Evolutionary conservation across 805 yeast genomes (phyloP), one percentile per base, ranked within the genome.

Genomic region (Candida quercuum): DNA sequence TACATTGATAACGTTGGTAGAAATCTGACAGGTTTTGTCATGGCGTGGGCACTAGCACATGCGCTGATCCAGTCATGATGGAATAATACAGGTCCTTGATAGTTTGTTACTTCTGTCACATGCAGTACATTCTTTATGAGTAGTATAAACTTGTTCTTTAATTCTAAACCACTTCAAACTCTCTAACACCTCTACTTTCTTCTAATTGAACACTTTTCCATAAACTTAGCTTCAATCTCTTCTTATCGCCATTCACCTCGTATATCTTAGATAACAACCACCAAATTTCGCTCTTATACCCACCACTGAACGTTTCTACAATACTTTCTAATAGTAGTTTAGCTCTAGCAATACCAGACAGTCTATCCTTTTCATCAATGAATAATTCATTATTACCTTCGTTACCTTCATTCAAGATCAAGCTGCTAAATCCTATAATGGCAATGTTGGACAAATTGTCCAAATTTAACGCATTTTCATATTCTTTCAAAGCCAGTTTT

Each of bases 171-270:
- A 19, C 20, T 13, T 29, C 32, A 19, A 29, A 29, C n/a, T 57
- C 58, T 14, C 74, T 61, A 14, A 80, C 79, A 4, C 86, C 81
- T 36, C 81, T 65, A 6, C 54, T 52, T 46, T 78, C 83, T 50
- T 79, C 86, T 43, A 80, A 64, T 46, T 74, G 78, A 11, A 85
- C 72, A 56, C 84, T 72, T 48, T 64, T 72, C 79, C 86, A 74
- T 39, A 84, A 61, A 8, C 80, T 64, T 19, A 64, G 52, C 22
- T 71, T 71, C 42, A 74, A 66, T 26, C 61, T 57, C 16, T 65
- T 59, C 42, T 69, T 69, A 41, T 80, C 84, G 32, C 73, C 77
- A 34, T 72, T 60, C 19, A 53, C 63, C 44, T 80, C 88, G 54
- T 82, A 82, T 17, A 84, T 69, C 45, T 68, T 59, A 2, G 86